phyloP scores from a whole-genome alignment of 352 stramenopile genomes.

The Pythium grandisporangium region DNA sequence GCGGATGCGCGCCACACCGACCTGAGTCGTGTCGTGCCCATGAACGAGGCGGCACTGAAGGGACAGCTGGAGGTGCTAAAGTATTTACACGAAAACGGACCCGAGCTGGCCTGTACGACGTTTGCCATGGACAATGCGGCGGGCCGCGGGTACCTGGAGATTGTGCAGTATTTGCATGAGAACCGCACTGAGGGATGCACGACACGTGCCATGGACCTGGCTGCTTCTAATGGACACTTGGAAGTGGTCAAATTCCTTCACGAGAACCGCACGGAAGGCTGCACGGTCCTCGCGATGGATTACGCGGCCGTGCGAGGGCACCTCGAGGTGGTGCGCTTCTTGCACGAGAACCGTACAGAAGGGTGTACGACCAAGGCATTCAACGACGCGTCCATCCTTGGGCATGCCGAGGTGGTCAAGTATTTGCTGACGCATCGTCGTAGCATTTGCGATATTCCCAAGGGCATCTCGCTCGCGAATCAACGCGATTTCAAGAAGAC shows the following conservation, averaged over 20 bases:
- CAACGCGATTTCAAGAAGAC: slow-evolving; percentile 26
- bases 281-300: slow-evolving; percentile 49
- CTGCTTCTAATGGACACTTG: slow-evolving; percentile 16
- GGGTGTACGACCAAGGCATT: slow-evolving; percentile 43
- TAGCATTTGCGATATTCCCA: slow-evolving; percentile 21
- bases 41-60: slow-evolving; percentile 25
- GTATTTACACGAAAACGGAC: slow-evolving; percentile 21
- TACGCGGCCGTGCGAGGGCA: slow-evolving; percentile 32
- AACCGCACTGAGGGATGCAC: slow-evolving; percentile 23
- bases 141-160: slow-evolving; percentile 13
- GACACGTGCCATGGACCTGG: slow-evolving; percentile 19
- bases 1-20: slow-evolving; percentile 25
- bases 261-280: slow-evolving; percentile 20
- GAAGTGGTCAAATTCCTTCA: slow-evolving; percentile 22
- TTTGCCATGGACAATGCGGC: slow-evolving; percentile 24
- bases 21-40: slow-evolving; percentile 33
- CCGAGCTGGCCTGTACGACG: slow-evolving; percentile 13
- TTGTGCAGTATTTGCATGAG: slow-evolving; percentile 26
- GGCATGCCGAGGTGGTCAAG: slow-evolving; percentile 26
- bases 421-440: slow-evolving; percentile 26
- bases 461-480: slow-evolving; percentile 31
- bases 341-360: slow-evolving; percentile 42
- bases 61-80: slow-evolving; percentile 22
- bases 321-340: slow-evolving; percentile 29
- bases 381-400: slow-evolving; percentile 28